Conservation (phyloP, 106 monocot species). For the Dendrobium officinale region DNA sequence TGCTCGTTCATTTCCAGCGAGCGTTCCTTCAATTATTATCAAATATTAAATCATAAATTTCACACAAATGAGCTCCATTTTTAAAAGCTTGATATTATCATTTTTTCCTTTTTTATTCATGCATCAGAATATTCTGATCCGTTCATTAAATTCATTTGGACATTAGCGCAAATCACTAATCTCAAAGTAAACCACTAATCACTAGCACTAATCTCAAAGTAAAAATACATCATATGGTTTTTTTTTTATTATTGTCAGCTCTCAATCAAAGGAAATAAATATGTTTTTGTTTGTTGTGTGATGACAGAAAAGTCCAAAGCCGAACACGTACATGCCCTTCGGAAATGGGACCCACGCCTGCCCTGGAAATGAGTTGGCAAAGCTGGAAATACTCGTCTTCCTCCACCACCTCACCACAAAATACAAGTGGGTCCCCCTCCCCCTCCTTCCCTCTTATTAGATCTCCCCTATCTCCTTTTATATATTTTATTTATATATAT, state of each 20-base stretch:
- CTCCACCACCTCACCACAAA: slow-evolving; percentile 93
- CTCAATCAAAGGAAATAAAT: background rate
- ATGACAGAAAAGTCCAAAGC: slow-evolving; percentile 45
- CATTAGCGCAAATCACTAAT: too few species aligned
- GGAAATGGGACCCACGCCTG: slow-evolving; percentile 86
- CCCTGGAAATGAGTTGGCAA: slow-evolving; percentile 95
- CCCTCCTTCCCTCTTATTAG: background rate
- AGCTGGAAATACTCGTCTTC: slow-evolving; percentile 89
- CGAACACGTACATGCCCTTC: slow-evolving; percentile 90
- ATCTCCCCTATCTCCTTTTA: background rate
- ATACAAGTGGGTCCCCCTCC: slow-evolving; percentile 40
- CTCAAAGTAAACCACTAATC: too few species aligned
- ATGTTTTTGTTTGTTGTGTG: background rate
- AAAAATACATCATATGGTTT: too few species aligned
- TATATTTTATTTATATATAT: too few species aligned
- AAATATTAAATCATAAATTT: too few species aligned
- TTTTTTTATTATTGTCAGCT: background rate
- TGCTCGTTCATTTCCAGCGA: background rate
- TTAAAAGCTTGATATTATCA: too few species aligned
- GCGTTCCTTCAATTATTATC: background rate
- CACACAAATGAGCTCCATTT: too few species aligned
- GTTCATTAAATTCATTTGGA: too few species aligned
- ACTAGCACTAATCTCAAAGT: too few species aligned
- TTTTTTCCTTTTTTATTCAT: too few species aligned
- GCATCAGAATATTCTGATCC: too few species aligned